Percentiles rank a stretch among this genome's conserved stretches.
These are phyloP conservation scores for Goffeauzyma gilvescens DNA, from an alignment of 768 basidiomycete genomes.

Conservation along the genomic window DNA sequence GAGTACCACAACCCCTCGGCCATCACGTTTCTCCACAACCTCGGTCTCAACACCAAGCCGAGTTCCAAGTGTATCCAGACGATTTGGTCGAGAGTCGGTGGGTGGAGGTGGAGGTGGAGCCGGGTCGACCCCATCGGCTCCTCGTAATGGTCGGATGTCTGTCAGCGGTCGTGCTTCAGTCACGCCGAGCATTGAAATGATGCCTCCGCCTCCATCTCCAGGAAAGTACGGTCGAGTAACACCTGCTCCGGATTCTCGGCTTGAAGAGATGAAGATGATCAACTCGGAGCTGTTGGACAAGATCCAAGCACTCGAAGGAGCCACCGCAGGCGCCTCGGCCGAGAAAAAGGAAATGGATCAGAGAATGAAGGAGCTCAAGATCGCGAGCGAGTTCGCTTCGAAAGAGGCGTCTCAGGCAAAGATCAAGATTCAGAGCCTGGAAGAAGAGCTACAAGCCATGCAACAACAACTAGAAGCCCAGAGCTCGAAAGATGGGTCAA, in stretches of 20 bases:
- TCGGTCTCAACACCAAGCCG: too few species aligned
- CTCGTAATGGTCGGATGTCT: conserved; percentile 3
- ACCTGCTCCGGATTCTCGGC: conserved; percentile 26
- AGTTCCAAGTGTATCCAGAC: too few species aligned
- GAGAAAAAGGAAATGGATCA: conserved; percentile 28
- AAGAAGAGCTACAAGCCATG: conserved; percentile 18
- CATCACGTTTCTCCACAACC: conserved; percentile 9
- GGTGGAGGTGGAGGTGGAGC: conserved; percentile 13
- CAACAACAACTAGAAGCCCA: too few species aligned
- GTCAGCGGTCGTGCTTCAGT: conserved; percentile 7
- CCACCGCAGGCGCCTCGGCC: too few species aligned
- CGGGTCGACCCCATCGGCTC: too few species aligned
- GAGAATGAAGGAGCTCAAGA: conserved; percentile 34
- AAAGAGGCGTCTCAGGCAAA: background rate
- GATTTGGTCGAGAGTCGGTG: conserved; percentile 17
- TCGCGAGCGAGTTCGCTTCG: conserved; percentile 9
- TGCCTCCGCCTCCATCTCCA: conserved; percentile 29
- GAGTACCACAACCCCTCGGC: conserved; percentile 16
- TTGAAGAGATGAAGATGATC: conserved; percentile 38
- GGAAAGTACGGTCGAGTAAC: conserved; percentile 9
- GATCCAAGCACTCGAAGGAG: conserved; percentile 15
- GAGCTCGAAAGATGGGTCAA: too few species aligned
- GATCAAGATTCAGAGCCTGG: conserved; percentile 15
- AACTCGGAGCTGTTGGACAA: conserved; percentile 19
- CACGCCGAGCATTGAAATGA: conserved; percentile 13